phyloP scores from a whole-genome alignment of 1,139 yeast species.

The Sugiyamaella paludigena region DNA sequence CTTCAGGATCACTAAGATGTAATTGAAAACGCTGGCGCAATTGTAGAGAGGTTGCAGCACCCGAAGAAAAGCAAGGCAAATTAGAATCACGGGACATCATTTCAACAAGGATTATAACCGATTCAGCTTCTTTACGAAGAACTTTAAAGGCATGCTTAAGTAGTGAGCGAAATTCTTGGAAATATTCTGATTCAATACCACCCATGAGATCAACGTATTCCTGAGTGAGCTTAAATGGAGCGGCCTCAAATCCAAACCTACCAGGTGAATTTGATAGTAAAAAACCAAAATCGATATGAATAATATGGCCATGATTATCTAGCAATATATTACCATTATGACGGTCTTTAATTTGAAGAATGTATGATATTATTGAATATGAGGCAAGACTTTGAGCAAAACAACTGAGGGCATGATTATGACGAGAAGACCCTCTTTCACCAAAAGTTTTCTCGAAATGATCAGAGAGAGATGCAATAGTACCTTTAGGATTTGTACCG shows the following conservation, averaged over 20 bases:
- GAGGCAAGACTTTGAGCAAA: conserved; percentile 85
- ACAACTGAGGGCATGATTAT: conserved; percentile 71
- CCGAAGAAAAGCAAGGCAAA: conserved; percentile 88
- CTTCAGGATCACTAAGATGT: conserved; percentile 68
- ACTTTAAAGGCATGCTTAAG: conserved; percentile 72
- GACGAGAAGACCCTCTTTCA: conserved; percentile 44
- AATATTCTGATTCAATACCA: conserved; percentile 63
- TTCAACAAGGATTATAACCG: conserved; percentile 76
- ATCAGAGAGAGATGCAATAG: conserved; percentile 68
- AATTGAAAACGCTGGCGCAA: conserved; percentile 78
- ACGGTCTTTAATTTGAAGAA: conserved; percentile 88
- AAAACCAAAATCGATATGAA: conserved; percentile 95
- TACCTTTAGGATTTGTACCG: conserved; percentile 66
- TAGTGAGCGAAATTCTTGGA: conserved; percentile 54
- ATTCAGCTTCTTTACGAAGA: conserved; percentile 67
- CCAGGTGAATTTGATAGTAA: conserved; percentile 92
- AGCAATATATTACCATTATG: conserved; percentile 96
- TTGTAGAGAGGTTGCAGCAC: conserved; percentile 75
- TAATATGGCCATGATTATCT: conserved; percentile 90
- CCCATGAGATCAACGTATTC: conserved; percentile 89
- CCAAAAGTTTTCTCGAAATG: conserved; percentile 80
- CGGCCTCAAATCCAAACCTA: conserved; percentile 93
- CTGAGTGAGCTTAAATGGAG: conserved; percentile 86
- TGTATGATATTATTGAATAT: conserved; percentile 82
- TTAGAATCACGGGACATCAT: conserved; percentile 89